Evolutionary conservation across 306 rosid species (phyloP).

Genomic region (Urtica urens): DNA sequence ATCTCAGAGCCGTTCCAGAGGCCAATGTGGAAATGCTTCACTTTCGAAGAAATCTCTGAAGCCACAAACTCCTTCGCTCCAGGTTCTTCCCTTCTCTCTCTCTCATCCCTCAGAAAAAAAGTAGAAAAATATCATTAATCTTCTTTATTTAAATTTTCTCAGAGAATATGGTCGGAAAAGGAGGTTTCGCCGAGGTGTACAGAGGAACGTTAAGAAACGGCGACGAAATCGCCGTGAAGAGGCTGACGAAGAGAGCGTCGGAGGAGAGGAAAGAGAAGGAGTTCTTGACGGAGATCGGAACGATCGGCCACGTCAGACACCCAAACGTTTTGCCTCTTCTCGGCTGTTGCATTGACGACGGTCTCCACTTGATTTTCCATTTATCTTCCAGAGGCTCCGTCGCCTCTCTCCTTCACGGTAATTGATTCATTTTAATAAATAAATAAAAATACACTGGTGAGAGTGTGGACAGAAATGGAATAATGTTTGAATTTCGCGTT

Average conservation of each 20-base stretch:
- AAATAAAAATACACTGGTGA: background rate
- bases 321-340: constrained; percentile 60
- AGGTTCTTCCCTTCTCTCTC: constrained; percentile 29
- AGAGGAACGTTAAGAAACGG: constrained; percentile 50
- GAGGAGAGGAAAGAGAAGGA: constrained; percentile 92
- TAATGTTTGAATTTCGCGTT: background rate
- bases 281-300: constrained; percentile 85
- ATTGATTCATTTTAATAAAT: too few relatives aligned
- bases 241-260: constrained; percentile 47
- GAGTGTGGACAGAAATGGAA: background rate
- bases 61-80: constrained; percentile 81
- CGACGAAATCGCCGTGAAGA: constrained; percentile 78
- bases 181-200: constrained; percentile 91
- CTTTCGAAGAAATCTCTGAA: constrained; percentile 46
- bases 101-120: background rate
- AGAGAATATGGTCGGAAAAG: constrained; percentile 84
- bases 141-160: too few relatives aligned
- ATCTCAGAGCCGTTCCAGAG: constrained; percentile 23
- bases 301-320: constrained; percentile 77
- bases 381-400: constrained; percentile 76
- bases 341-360: constrained; percentile 82
- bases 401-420: constrained; percentile 87
- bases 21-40: constrained; percentile 93
- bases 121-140: too few relatives aligned
- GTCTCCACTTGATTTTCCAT: constrained; percentile 69